Evolutionary conservation across 441 rosid species (phyloP), one percentile per base, ranked within the genome.

Genomic region (Gossypium gossypioides): DNA sequence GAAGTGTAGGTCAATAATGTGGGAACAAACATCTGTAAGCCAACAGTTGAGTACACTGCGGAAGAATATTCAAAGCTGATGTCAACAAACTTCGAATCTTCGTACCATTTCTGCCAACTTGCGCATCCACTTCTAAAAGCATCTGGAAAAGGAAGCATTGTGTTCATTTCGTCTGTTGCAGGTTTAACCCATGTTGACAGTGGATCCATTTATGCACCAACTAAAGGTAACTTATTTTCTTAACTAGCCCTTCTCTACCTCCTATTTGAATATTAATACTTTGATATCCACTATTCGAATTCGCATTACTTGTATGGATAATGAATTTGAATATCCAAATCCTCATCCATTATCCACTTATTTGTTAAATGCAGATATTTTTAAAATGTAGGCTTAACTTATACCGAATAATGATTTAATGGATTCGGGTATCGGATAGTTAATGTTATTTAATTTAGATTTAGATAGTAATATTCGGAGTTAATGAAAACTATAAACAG

Each of bases 61-160:
- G 97, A 91, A 77, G 94, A 90, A 3, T 84, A 29, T 72, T 67
- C 83, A 0, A 88, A 77, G 69, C 40, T 91, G 74, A 84, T 91
- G 78, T 37, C 81, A 3, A 84, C 86, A 13, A 94, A 94, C 80
- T 83, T 90, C 42, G 96, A 94, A 69, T 88, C 98, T 1, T 81
- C 86, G 40, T 94, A 77, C 79, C 93, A 90, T 80, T 42, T 91
- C 18, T 84, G 91, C 81, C 95, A 94, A 84, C 79, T 94, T 50
- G 84, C 88, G 6, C 85, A 94, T 77, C 97, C 96, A 61, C 89
- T 91, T 77, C 66, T 94, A n/a, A 94, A 94, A 81, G 86, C 89
- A 44, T 90, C 97, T 27, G 90, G 92, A 13, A 79, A 25, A 0
- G 97, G 95, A 55, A 87, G 82, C 81, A 80, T 89, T 72, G 91